Evolutionary conservation across 1,139 yeast genomes (phyloP).

Genomic region (Blastobotrys ciferrii): DNA sequence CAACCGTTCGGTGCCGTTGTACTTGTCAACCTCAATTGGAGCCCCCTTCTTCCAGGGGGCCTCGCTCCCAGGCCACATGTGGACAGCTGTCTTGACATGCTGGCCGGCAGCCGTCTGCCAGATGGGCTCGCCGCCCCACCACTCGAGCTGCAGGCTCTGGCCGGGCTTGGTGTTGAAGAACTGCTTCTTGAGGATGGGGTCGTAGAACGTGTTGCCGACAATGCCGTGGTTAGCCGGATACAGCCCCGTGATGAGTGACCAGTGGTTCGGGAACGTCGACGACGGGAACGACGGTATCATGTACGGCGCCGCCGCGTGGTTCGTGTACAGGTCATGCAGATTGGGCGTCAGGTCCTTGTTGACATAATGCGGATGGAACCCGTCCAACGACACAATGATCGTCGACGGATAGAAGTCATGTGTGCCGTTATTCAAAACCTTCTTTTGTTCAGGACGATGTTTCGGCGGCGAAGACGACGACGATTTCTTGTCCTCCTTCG

Average conservation of each 20-base stretch:
- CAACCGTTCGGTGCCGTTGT: constrained; percentile 61
- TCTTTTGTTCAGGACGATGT: constrained; percentile 21
- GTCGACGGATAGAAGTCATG: constrained; percentile 75
- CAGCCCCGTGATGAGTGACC: constrained; percentile 85
- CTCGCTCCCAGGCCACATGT: constrained; percentile 96
- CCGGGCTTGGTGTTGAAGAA: constrained; percentile 65
- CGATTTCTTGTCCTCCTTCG: constrained; percentile 1
- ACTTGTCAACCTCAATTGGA: constrained; percentile 58
- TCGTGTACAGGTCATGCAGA: constrained; percentile 53
- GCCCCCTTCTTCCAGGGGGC: constrained; percentile 46
- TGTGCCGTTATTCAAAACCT: constrained; percentile 61
- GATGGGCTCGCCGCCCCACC: constrained; percentile 91
- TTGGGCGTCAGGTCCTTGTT: constrained; percentile 65
- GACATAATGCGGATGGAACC: constrained; percentile 90
- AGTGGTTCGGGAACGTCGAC: constrained; percentile 87
- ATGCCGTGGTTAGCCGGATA: constrained; percentile 85
- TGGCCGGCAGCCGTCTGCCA: constrained; percentile 78
- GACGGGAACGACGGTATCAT: constrained; percentile 88
- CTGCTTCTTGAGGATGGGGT: constrained; percentile 52
- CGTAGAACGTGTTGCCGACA: constrained; percentile 79
- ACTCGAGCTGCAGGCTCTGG: constrained; percentile 54
- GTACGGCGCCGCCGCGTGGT: constrained; percentile 71
- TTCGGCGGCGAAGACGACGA: neutral
- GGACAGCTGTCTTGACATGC: constrained; percentile 70
- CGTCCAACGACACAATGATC: constrained; percentile 73